Conservation (phyloP, 345 rosid genomes). For the Draba incana region DNA sequence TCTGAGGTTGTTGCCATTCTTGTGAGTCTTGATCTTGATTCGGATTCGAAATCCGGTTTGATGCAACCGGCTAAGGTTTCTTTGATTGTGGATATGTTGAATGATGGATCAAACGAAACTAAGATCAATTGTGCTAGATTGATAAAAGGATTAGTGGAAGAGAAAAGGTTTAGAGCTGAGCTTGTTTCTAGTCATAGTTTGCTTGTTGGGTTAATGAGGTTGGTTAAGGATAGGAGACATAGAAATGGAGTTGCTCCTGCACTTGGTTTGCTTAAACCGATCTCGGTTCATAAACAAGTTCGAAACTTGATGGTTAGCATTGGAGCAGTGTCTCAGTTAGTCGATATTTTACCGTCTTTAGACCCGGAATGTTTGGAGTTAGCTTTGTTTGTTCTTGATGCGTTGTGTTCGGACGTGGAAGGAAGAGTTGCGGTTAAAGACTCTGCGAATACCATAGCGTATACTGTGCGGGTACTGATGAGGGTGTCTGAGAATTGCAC, state of each 20-base stretch:
- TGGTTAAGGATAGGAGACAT: slow-evolving; percentile 62
- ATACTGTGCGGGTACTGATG: slow-evolving; percentile 57
- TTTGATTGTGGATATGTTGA: slow-evolving; percentile 70
- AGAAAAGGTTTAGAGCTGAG: slow-evolving; percentile 52
- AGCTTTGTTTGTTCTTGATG: slow-evolving; percentile 53
- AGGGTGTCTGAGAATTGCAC: slow-evolving; percentile 65
- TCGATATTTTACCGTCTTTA: slow-evolving; percentile 54
- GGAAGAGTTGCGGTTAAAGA: slow-evolving; percentile 67
- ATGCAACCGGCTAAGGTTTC: slow-evolving; percentile 72
- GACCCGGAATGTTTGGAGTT: slow-evolving; percentile 56
- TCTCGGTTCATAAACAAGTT: slow-evolving; percentile 48
- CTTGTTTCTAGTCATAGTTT: slow-evolving; percentile 64
- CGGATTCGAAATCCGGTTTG: slow-evolving; percentile 52
- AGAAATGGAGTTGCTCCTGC: slow-evolving; percentile 54
- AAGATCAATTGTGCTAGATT: slow-evolving; percentile 61
- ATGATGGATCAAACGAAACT: slow-evolving; percentile 75
- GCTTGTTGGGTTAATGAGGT: slow-evolving; percentile 64
- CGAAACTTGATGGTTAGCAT: slow-evolving; percentile 54
- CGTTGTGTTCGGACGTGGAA: slow-evolving; percentile 47
- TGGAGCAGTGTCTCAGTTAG: slow-evolving; percentile 63
- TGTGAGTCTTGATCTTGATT: slow-evolving; percentile 66
- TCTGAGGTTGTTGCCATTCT: slow-evolving; percentile 73
- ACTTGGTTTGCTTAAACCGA: slow-evolving; percentile 51
- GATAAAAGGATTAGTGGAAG: slow-evolving; percentile 56
- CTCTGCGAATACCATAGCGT: slow-evolving; percentile 54